Conservation (phyloP, 169 alveolate genomes). For the Eimeria brunetti region DNA sequence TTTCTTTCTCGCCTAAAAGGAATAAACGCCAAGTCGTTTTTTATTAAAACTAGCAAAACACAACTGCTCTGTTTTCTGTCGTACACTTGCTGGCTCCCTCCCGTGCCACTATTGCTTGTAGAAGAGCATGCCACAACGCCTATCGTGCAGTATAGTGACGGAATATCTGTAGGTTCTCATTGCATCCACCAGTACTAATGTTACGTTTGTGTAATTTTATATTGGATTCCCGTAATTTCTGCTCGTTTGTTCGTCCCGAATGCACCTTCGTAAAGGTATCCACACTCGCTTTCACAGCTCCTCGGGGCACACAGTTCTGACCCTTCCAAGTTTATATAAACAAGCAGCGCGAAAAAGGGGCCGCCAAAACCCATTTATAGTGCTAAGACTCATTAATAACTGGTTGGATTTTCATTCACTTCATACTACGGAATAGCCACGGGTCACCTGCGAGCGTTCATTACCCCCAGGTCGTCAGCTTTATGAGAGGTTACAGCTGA, state of each 20-base stretch:
- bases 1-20: too few relatives aligned
- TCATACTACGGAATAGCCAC: not conserved
- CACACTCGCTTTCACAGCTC: not conserved
- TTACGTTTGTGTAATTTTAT: not conserved
- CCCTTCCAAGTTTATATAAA: not conserved
- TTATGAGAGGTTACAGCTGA: not conserved
- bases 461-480: not conserved
- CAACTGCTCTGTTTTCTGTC: not conserved
- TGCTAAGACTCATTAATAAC: not conserved
- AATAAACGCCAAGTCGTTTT: too few relatives aligned
- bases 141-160: not conserved
- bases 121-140: not conserved
- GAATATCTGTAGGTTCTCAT: not conserved
- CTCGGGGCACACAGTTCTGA: not conserved
- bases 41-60: too few relatives aligned
- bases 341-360: not conserved
- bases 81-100: not conserved
- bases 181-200: not conserved
- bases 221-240: not conserved
- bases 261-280: not conserved
- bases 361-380: not conserved
- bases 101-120: not conserved
- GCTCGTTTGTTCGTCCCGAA: not conserved
- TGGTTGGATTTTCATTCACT: not conserved
- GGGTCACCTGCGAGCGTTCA: conserved; percentile 15